Base-by-base conservation (phyloP, 2,329 filamentous ascomycete species). In the Paecilomyces variotii region DNA sequence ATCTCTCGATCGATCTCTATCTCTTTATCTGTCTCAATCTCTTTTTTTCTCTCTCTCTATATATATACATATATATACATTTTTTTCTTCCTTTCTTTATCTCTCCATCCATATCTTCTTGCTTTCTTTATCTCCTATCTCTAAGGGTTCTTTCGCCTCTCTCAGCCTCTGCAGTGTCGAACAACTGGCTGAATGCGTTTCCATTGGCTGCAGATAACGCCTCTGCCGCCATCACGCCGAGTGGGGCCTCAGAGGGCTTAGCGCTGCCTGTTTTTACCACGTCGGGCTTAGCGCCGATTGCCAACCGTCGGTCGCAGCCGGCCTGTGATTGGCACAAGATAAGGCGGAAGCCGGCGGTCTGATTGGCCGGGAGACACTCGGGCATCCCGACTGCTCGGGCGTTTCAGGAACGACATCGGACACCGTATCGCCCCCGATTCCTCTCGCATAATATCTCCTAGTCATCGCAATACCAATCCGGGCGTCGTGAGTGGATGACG, bases 161-260 rank as follows among this genome's bases (percentile, higher is more conserved):
- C 30, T 32, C 30, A 10, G 2, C 11, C 11, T 32, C 30, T 32
- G 30, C 30, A 32, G 30, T 19, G 19, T 32, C 55, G 52, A 53
- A 54, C 60, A 62, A 64, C 64, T 64, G 62, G 63, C 51, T 19
- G 39, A 53, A 25, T 60, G 62, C 39, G 4, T 1, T 52, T 49
- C 62, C 56, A 68, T 68, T 68, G 65, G 66, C 50, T 50, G 30
- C 58, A 67, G 66, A 68, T 68, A 68, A 67, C 66, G 59, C 53
- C 57, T 60, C 61, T 52, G 53, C 52, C 57, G 55, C 59, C 59
- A 56, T 30, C 39, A 4, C 53, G 52, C 28, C 26, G 51, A 39
- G 54, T 52, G 24, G 11, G 14, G 54, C 49, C 32, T 26, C n/a
- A 35, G 50, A 19, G 49, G 32, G 55, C 55, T 50, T 50, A n/a